Conservation (phyloP, 495 filamentous ascomycete species). For the Neurospora sp. region DNA sequence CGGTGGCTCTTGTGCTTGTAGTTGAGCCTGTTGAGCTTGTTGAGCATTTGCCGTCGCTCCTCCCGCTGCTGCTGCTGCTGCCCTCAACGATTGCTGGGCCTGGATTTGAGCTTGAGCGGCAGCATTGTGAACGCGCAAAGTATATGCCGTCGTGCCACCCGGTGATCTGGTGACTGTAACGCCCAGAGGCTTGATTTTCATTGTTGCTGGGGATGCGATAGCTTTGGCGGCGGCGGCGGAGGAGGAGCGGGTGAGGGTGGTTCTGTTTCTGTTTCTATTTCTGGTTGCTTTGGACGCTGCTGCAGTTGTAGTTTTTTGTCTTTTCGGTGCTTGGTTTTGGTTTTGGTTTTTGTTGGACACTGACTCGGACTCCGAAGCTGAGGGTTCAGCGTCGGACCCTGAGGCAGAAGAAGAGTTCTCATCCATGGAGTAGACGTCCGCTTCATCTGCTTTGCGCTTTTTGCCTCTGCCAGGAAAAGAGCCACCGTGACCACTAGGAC, state of each 20-base stretch:
- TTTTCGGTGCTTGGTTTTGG: too few relatives aligned
- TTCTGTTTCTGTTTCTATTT: neutral
- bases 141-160: neutral
- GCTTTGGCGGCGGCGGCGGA: neutral
- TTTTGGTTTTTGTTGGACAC: too few relatives aligned
- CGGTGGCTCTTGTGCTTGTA: too few relatives aligned
- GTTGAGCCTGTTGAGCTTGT: neutral
- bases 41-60: neutral
- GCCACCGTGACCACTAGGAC: neutral
- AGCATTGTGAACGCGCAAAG: neutral
- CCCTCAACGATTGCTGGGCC: neutral
- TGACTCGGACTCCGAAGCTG: too few relatives aligned
- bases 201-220: neutral
- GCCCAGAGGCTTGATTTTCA: neutral
- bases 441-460: constrained; percentile 7
- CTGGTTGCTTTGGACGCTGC: too few relatives aligned
- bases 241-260: neutral
- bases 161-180: neutral
- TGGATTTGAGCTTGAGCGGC: neutral
- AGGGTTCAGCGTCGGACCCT: too few relatives aligned
- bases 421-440: neutral
- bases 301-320: too few relatives aligned
- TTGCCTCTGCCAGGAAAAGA: neutral
- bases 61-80: neutral
- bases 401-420: too few relatives aligned